phyloP scores from a whole-genome alignment of 768 basidiomycete species.

The Tephrocybe sp. region DNA sequence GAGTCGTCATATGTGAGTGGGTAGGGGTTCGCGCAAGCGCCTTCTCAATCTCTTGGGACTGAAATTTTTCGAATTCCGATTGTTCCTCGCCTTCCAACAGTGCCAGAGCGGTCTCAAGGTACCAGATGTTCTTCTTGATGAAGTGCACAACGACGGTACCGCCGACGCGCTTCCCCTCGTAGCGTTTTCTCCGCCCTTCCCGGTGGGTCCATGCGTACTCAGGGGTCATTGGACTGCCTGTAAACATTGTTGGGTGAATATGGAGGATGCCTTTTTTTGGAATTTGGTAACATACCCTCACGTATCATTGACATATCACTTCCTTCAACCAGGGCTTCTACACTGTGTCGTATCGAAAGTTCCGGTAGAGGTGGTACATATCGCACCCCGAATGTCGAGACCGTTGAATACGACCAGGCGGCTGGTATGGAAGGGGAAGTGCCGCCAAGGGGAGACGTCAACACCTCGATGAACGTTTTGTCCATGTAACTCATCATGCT shows the following conservation, averaged over 20 bases:
- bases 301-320: slow-evolving; percentile 75
- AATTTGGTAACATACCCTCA: slow-evolving; percentile 46
- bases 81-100: slow-evolving; percentile 79
- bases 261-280: neutral
- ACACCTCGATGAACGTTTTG: slow-evolving; percentile 35
- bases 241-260: slow-evolving; percentile 3
- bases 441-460: slow-evolving; percentile 27
- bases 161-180: slow-evolving; percentile 72
- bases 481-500: slow-evolving; percentile 55
- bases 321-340: slow-evolving; percentile 94
- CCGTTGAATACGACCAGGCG: slow-evolving; percentile 51
- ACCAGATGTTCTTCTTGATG: slow-evolving; percentile 98
- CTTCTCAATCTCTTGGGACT: slow-evolving; percentile 25
- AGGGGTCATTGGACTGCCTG: slow-evolving; percentile 59
- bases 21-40: slow-evolving; percentile 12
- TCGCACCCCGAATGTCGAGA: slow-evolving; percentile 78
- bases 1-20: slow-evolving; percentile 10
- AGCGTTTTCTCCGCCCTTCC: slow-evolving; percentile 67
- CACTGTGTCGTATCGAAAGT: slow-evolving; percentile 64
- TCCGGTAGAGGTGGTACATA: slow-evolving; percentile 72
- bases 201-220: slow-evolving; percentile 70
- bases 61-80: slow-evolving; percentile 52
- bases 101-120: slow-evolving; percentile 88
- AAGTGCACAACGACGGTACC: slow-evolving; percentile 97
- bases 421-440: slow-evolving; percentile 45